Base-by-base conservation (phyloP, 495 filamentous ascomycete species). In the Neohortaea acidophila region DNA sequence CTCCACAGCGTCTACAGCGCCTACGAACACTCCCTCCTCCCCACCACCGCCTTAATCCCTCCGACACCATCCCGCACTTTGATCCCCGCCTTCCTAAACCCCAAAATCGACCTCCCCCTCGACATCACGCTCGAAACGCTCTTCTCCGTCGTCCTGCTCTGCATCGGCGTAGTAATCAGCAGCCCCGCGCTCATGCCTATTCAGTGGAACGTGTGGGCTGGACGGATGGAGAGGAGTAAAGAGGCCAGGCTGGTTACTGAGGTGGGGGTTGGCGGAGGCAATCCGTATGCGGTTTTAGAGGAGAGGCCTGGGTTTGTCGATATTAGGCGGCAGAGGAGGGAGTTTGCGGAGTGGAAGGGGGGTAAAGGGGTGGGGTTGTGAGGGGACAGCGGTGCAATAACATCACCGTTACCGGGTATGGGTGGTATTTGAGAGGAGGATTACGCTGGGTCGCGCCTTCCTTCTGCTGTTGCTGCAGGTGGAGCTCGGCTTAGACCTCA, bases 71-170 rank as follows among this genome's bases (percentile, higher is more conserved):
- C 22, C 14, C 37, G 10, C 29, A 39, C 24, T 44, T 38, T 38
- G 19, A 50, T 45, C 21, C 31, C 40, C 4, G n/a, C n/a, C 21
- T 30, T 28, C 31, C 52, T 30, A 23, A 53, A 32, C 21, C 43
- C 33, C 6, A 47, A 37, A 19, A 10, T 41, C 23, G 36, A 39
- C 15, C 56, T 62, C 1, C 61, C 61, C 9, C 38, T 56, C 24
- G 61, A 65, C 44, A 61, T 65, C 43, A 51, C 48, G 19, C 30
- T 65, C 31, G 61, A 65, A 38, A 57, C 58, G 11, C 59, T 65
- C 25, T 27, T 57, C 37, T 57, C 58, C 1, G 48, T 53, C 39
- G 31, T 60, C 24, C 31, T 64, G n/a, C 46, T 64, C 25, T 57
- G 53, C 37, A 39, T 48, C 2, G 61, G 57, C 38, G 52, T 65